Evolutionary conservation across 2,329 filamentous ascomycete species (phyloP), one percentile per base, ranked within the genome.

Genomic region (Anisogramma anomala): DNA sequence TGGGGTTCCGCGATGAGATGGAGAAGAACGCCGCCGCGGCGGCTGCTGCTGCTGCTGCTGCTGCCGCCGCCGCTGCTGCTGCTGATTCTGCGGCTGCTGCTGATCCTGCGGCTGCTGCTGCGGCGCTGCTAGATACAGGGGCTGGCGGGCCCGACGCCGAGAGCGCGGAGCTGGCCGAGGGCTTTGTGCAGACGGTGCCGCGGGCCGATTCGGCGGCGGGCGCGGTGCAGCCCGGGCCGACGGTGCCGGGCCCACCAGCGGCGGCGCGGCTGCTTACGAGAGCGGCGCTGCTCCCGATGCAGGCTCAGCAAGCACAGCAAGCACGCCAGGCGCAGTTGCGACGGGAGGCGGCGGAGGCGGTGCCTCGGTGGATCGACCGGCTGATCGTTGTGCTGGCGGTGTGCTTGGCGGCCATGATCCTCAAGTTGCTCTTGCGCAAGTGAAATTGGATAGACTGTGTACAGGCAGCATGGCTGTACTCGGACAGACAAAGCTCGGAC

Each of bases 291-390:
- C 48, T 50, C 37, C 53, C 50, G 9, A 39, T 27, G 26, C 42
- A 28, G 26, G 27, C 27, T 4, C 27, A 33, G 44, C 25, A 42
- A 36, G 6, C 43, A 23, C 37, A 45, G 26, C 20, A 36, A 23
- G 11, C n/a, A 3, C 38, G 18, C 9, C 45, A 46, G 43, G 46
- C 39, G 10, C 42, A 26, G 44, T 39, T 31, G 37, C 36, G 22
- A 39, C 32, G 31, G 46, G 67, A 39, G 68, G 73, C 20, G 73
- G 66, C 2, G n/a, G n/a, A n/a, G n/a, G n/a, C n/a, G n/a, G 72
- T 84, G 13, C 74, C 79, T 2, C 63, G 77, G 10, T 94, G 85
- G 82, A 68, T 94, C 14, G 88, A 94, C 59, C 76, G 84, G 48
- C 73, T 80, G 27, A 94, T 94, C 49, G 75, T 80, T 17, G 80